These are phyloP conservation scores for Fusarium stilboides DNA, from an alignment of 2,329 filamentous ascomycete species.

Conservation along the genomic window DNA sequence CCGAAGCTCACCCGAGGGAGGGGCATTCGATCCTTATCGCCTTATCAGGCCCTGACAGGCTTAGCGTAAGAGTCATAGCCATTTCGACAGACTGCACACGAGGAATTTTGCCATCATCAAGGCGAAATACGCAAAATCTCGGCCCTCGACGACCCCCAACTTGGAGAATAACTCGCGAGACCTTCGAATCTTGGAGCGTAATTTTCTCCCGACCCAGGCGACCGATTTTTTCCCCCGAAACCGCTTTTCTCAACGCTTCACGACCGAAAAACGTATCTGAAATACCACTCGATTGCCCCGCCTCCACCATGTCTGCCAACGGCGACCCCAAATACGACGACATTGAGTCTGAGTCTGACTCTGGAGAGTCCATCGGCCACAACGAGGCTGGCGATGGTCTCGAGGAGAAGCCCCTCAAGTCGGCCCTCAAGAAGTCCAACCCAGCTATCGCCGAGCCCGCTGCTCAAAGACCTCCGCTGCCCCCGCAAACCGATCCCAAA, in stretches of 20 bases:
- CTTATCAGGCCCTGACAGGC: slow-evolving; percentile 55
- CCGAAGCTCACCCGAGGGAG: slow-evolving; percentile 54
- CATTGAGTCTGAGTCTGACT: slow-evolving; percentile 80
- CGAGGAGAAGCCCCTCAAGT: slow-evolving; percentile 81
- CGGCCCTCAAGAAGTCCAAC: slow-evolving; percentile 83
- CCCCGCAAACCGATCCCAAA: slow-evolving; percentile 93
- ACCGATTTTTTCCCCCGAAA: slow-evolving; percentile 32
- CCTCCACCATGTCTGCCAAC: slow-evolving; percentile 67
- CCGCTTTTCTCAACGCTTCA: slow-evolving; percentile 25
- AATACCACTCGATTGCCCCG: slow-evolving; percentile 50
- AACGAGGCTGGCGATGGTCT: slow-evolving; percentile 70
- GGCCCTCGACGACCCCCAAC: slow-evolving; percentile 39
- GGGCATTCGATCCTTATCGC: slow-evolving; percentile 57
- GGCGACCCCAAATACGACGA: slow-evolving; percentile 78
- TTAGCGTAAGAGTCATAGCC: slow-evolving; percentile 60
- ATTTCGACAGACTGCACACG: slow-evolving; percentile 57
- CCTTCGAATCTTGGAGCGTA: slow-evolving; percentile 35
- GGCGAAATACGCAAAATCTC: slow-evolving; percentile 54
- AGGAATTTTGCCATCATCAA: slow-evolving; percentile 60
- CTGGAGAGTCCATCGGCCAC: slow-evolving; percentile 75
- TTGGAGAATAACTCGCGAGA: slow-evolving; percentile 35
- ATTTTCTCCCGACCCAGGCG: slow-evolving; percentile 38
- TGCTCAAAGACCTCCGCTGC: slow-evolving; percentile 69
- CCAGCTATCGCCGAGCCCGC: slow-evolving; percentile 71
- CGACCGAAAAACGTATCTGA: slow-evolving; percentile 45